Evolutionary conservation across 2,329 filamentous ascomycete species (phyloP), one percentile per base, ranked within the genome.

Genomic region (Fusarium burgessii): DNA sequence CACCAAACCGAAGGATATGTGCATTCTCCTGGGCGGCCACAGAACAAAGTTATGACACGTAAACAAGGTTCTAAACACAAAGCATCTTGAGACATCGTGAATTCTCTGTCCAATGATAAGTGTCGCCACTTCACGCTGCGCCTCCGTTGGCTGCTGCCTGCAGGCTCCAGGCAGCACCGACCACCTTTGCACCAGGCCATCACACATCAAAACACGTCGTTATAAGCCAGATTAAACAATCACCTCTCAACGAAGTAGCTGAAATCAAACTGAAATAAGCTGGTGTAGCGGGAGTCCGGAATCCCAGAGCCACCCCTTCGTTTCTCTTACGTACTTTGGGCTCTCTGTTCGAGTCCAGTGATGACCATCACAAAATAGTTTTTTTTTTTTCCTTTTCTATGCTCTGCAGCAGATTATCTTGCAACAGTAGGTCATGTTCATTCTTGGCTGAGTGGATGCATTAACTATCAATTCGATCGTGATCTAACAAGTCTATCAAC

Each of bases 1-100:
- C 1, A 0, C 12, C 12, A 12, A 17, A 12, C 1, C 32, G 6
- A 2, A n/a, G 6, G 11, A 25, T 2, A 15, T 5, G 7, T 3
- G 7, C 29, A n/a, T 23, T 5, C 8, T 25, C 15, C 8, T 49
- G 0, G 10, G 7, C 14, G 5, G 9, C 5, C 4, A 18, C 33
- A 35, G 7, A 14, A 3, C 12, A 18, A 23, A 5, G 1, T 3
- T 2, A 35, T 23, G 17, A 14, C 29, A 35, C 4, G 4, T 5
- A 15, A 35, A 11, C 4, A 25, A 12, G 2, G 2, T 35, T 50
- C 12, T 1, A 10, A 14, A 50, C 18, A 0, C 6, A 25, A 50
- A n/a, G 10, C 7, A 3, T 7, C 14, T 15, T 14, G 6, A 51
- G 47, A 17, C 5, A n/a, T 25, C 7, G 12, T 6, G 20, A 23